Evolutionary conservation across 2,329 filamentous ascomycete species (phyloP).

Genomic region (Aspergillus spinulosporus): DNA sequence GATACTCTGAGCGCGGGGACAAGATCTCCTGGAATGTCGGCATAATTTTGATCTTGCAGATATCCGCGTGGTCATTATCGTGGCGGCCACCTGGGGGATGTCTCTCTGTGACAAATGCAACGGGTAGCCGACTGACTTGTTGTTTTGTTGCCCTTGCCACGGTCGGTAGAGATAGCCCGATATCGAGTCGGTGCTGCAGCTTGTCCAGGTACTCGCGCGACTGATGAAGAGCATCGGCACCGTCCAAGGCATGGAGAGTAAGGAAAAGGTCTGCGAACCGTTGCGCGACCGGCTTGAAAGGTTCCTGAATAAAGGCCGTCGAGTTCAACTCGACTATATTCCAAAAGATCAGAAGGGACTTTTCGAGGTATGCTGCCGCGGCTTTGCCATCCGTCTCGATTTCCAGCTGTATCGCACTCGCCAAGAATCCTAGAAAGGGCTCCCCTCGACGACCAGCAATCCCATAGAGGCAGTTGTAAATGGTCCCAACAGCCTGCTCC

Average conservation of each 20-base stretch:
- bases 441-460: conserved; percentile 40
- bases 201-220: conserved; percentile 21
- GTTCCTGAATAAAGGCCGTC: conserved; percentile 35
- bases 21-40: conserved; percentile 39
- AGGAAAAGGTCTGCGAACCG: conserved; percentile 23
- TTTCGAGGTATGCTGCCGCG: conserved; percentile 20
- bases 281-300: conserved; percentile 20
- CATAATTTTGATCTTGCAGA: conserved; percentile 37
- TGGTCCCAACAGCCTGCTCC: conserved; percentile 43
- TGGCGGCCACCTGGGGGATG: conserved; percentile 34
- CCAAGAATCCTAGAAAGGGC: conserved; percentile 35
- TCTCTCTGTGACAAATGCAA: conserved; percentile 17
- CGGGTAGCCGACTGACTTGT: not conserved
- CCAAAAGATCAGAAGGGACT: conserved; percentile 27
- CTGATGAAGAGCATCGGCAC: conserved; percentile 13
- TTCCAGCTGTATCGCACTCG: conserved; percentile 20
- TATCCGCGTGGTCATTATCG: conserved; percentile 40
- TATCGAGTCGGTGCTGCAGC: conserved; percentile 25
- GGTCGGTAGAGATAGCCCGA: conserved; percentile 16
- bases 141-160: not conserved
- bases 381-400: not conserved
- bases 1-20: conserved; percentile 30
- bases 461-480: conserved; percentile 49
- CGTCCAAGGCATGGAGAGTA: conserved; percentile 5
- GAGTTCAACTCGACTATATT: conserved; percentile 41